phyloP scores from a whole-genome alignment of 2,329 filamentous ascomycete genomes.

The Penicillium sp. region DNA sequence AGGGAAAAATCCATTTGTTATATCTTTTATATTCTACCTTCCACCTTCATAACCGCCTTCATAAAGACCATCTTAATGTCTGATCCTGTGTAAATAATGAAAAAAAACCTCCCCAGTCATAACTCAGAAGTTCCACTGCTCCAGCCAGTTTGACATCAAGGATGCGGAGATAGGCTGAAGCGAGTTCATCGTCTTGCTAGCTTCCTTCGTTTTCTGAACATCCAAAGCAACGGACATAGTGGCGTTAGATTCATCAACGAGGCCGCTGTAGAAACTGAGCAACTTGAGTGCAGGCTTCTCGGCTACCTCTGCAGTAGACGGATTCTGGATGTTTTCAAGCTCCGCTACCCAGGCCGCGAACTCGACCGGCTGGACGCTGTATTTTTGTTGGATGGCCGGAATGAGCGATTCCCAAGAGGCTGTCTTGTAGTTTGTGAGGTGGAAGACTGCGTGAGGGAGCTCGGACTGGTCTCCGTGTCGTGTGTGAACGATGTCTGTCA shows the following conservation, averaged over 20 bases:
- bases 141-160: constrained; percentile 47
- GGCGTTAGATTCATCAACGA: constrained; percentile 26
- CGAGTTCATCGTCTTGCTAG: constrained; percentile 48
- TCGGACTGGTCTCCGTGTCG: constrained; percentile 22
- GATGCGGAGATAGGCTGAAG: constrained; percentile 45
- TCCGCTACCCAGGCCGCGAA: constrained; percentile 50
- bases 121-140: constrained; percentile 20
- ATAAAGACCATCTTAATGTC: background rate
- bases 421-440: constrained; percentile 50
- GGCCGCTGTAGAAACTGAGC: constrained; percentile 49
- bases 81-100: too few relatives aligned
- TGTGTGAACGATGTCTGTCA: constrained; percentile 50
- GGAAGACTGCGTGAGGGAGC: constrained; percentile 36
- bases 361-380: constrained; percentile 43
- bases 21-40: background rate
- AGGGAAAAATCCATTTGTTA: too few relatives aligned
- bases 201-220: constrained; percentile 41
- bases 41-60: too few relatives aligned
- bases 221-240: constrained; percentile 42
- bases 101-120: background rate
- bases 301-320: constrained; percentile 39
- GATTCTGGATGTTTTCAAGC: constrained; percentile 45
- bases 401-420: constrained; percentile 47
- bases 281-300: constrained; percentile 56
- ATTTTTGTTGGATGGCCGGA: constrained; percentile 45